Base-by-base conservation (phyloP, 306 rosid genomes). In the Trichosanthes cucumerina region DNA sequence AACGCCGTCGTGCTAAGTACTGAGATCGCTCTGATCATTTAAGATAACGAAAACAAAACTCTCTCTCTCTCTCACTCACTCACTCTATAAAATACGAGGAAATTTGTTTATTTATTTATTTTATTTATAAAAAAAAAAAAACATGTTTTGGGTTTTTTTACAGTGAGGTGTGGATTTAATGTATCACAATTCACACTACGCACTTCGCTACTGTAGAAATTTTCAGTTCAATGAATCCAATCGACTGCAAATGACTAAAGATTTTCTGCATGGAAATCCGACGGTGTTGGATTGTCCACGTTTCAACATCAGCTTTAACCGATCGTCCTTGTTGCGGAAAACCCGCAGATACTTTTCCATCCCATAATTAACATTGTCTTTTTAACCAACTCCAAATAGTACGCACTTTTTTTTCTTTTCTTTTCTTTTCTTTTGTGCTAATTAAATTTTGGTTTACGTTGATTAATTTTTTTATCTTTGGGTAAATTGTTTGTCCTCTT, bases 191-290 rank as follows among this genome's bases (percentile, higher is more conserved):
- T 63, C 71, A 6, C 44, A 6, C 44, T 58, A 63, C 41, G n/a
- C 71, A 63, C 23, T 84, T 82, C 79, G 60, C 84, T 79, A 88
- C 86, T 86, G 90, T 85, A 43, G 52, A 86, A 87, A 74, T 57
- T n/a, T 39, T 80, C 83, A 85, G 86, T 90, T 82, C 79, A 72
- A 72, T 72, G 77, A 47, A 72, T 47, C 77, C 14, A 14, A 47
- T 72, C 77, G 11, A 72, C 24, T 24, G 26, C 16, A 7, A 49
- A 31, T 74, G 75, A 39, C 53, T 34, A 6, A 36, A 16, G 28
- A 31, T 13, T 39, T 47, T 78, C 44, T 78, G 80, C 70, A 59
- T 44, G 75, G 43, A 49, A 26, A 68, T 52, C 60, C 5, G 47
- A 78, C 41, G 80, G 73, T 24, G 23, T 10, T 4, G 7, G 34